phyloP scores from a whole-genome alignment of 2,329 filamentous ascomycete species.

The Pseudogymnoascus sp. region DNA sequence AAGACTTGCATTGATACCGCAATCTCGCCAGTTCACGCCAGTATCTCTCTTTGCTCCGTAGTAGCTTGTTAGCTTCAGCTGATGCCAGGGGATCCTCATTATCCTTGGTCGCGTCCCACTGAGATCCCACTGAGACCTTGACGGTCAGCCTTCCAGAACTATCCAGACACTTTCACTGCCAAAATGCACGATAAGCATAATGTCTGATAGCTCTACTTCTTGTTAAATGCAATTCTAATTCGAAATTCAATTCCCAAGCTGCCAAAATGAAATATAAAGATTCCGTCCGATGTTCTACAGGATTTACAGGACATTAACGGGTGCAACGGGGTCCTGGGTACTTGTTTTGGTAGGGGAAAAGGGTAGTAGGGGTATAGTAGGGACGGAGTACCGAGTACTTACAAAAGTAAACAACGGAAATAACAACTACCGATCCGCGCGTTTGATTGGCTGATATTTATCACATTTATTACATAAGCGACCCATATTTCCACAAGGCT shows the following conservation, averaged over 20 bases:
- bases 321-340: neutral
- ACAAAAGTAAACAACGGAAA: constrained; percentile 6
- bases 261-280: neutral
- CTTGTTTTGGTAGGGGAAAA: neutral
- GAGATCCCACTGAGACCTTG: neutral
- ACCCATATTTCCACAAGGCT: neutral
- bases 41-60: neutral
- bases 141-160: neutral
- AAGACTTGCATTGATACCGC: constrained; percentile 6
- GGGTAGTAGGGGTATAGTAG: constrained; percentile 1
- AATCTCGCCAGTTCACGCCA: neutral
- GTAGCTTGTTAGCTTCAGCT: constrained; percentile 4
- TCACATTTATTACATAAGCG: neutral
- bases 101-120: constrained; percentile 5
- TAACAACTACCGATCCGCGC: neutral
- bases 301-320: neutral
- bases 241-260: neutral
- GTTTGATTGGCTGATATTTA: neutral
- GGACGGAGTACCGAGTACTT: neutral
- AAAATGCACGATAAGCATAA: no score
- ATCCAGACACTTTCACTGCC: neutral
- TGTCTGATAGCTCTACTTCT: neutral
- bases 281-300: neutral
- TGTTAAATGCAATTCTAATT: neutral
- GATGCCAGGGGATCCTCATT: neutral